Base-by-base conservation (phyloP, 2,329 filamentous ascomycete species). In the Colletotrichum tabaci region DNA sequence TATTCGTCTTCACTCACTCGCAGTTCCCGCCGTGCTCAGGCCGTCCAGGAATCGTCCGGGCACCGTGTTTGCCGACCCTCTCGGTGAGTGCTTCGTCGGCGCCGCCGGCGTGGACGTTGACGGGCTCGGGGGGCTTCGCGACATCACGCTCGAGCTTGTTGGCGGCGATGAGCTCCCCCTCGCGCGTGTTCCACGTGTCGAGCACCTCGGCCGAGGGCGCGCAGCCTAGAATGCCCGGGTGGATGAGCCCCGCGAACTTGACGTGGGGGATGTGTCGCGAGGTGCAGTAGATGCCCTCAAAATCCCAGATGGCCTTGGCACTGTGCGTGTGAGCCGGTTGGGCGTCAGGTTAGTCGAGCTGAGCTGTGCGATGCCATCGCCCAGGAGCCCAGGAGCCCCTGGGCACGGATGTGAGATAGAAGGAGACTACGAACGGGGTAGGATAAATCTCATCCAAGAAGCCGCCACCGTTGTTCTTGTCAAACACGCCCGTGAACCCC, bases 1-100 rank as follows among this genome's bases (percentile, higher is more conserved):
- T 18, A 56, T 56, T 5, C 10, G n/a, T 50, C 40, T 30, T 30
- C 6, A 77, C 79, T 57, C 60, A 80, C 79, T 98, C 94, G 79
- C 94, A 96, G 77, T 97, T 97, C 0, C 95, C 95, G 16, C 95
- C 95, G 76, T 97, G 93, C 77, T 97, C 94, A 0, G 94, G 94
- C 0, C 94, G 86, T 2, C 95, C 92, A 0, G 95, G 95, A 58
- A 98, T 92, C 0, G 95, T 98, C 47, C 95, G 84, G 0, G 95
- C 95, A 1, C 95, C 95, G 77, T 98, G 94, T 13, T 82, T 86
- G 0, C 90, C 94, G 26, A 98, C 88, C 78, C 90, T 94, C 49
- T 87, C 87, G 74, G 88, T 91, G 40, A 93, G 77, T 0, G 85
- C 84, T 0, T 83, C 87, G 0, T 84, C 82, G 0, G 92, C 92